Percentiles rank a stretch among this genome's conserved stretches.
Conservation (phyloP, 2,329 filamentous ascomycete genomes). For the Fusarium keratoplasticum region DNA sequence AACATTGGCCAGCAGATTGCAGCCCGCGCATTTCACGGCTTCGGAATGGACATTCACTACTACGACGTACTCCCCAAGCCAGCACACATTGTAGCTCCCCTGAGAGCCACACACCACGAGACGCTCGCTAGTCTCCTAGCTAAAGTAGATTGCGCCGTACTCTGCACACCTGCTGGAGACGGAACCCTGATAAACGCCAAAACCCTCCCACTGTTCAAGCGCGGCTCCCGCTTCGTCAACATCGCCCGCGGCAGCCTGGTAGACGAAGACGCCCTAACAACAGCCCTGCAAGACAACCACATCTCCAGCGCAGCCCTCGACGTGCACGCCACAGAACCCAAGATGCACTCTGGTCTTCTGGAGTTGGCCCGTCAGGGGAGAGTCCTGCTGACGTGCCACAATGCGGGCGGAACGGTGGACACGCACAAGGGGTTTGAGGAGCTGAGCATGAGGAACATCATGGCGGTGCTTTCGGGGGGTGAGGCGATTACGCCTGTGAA, state of each 20-base stretch:
- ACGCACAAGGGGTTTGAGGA: slow-evolving; percentile 75
- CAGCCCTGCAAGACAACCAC: slow-evolving; percentile 64
- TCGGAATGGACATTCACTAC: slow-evolving; percentile 76
- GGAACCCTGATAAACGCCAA: slow-evolving; percentile 60
- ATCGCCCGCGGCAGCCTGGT: slow-evolving; percentile 73
- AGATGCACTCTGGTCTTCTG: slow-evolving; percentile 60
- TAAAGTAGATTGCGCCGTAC: slow-evolving; percentile 68
- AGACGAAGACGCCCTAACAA: slow-evolving; percentile 71
- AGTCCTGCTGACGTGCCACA: slow-evolving; percentile 74
- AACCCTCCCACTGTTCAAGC: slow-evolving; percentile 63
- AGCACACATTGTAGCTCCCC: slow-evolving; percentile 53
- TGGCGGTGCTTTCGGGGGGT: slow-evolving; percentile 65
- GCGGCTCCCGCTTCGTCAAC: slow-evolving; percentile 71
- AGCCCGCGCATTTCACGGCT: slow-evolving; percentile 61
- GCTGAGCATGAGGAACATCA: slow-evolving; percentile 74
- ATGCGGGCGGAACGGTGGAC: slow-evolving; percentile 74
- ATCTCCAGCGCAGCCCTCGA: slow-evolving; percentile 70
- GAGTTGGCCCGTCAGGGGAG: slow-evolving; percentile 54
- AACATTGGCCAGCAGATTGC: slow-evolving; percentile 74
- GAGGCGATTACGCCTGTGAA: slow-evolving; percentile 73
- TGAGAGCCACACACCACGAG: slow-evolving; percentile 62
- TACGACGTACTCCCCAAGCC: slow-evolving; percentile 67
- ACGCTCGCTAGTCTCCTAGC: slow-evolving; percentile 64
- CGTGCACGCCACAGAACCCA: slow-evolving; percentile 72
- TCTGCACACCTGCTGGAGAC: slow-evolving; percentile 67